Evolutionary conservation across 805 yeast species (phyloP), one percentile per base, ranked within the genome.

Genomic region (Yamadazyma takamatsuzukensis): DNA sequence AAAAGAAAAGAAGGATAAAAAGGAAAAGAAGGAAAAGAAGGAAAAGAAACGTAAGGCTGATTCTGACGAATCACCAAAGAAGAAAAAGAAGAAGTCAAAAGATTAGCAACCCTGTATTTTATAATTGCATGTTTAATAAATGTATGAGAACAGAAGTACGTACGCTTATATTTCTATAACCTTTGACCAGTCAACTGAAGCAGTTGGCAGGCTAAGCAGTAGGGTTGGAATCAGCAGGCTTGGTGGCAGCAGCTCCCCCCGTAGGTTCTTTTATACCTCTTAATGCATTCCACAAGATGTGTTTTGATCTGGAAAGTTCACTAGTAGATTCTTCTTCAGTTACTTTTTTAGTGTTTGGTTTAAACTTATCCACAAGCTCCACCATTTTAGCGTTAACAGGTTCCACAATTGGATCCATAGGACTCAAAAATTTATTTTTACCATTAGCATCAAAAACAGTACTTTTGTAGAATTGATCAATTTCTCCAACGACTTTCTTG

Each of bases 311-410:
- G 14, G 74, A 61, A 23, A 79, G 37, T 56, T 83, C 89, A 51
- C 78, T 79, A 4, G 78, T 61, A 34, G 56, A 67, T 3, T 60
- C 64, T 11, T 70, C 70, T 9, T 62, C 53, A 9, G 69, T 47
- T 4, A 74, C 70, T 15, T 54, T 47, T 37, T 59, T 57, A 14
- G 59, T 59, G 10, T 43, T 59, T 13, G 83, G 82, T 22, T 74
- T 61, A 42, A 68, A 62, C 21, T 54, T 56, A 24, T 61, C 53
- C 18, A 76, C 65, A 15, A 64, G 45, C 2, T 62, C 52, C 40
- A 71, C 78, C 32, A 83, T 53, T 21, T 66, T 59, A 21, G 67
- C 57, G 58, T 83, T 86, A 27, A 80, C 27, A 18, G 93, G 89
- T 22, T 63, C 66, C 29, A 83, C 61, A 9, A 80, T 21, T 4